Percentiles rank a stretch among this genome's conserved stretches.
Evolutionary conservation across 2,329 filamentous ascomycete genomes (phyloP).

Genomic region (Colletotrichum sidae): DNA sequence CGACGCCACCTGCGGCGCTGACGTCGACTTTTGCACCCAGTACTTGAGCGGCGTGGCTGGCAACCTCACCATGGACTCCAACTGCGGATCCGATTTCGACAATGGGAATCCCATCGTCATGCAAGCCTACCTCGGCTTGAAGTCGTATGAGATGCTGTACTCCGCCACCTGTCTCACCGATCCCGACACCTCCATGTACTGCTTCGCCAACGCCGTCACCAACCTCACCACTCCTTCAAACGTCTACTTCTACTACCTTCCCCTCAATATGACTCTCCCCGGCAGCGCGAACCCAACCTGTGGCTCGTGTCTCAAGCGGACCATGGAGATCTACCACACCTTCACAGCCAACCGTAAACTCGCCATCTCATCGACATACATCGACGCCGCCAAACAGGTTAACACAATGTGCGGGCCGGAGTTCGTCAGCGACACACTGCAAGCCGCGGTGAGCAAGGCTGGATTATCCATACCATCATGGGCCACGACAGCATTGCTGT

Average conservation of each 20-base stretch:
- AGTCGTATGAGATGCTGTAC: conserved; percentile 83
- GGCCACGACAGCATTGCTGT: conserved; percentile 11
- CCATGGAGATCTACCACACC: conserved; percentile 83
- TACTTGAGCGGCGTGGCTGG: conserved; percentile 74
- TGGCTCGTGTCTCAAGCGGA: conserved; percentile 79
- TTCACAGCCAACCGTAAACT: conserved; percentile 75
- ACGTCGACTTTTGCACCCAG: conserved; percentile 72
- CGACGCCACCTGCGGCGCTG: conserved; percentile 79
- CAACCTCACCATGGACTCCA: conserved; percentile 69
- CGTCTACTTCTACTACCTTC: conserved; percentile 86
- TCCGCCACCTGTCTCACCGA: conserved; percentile 83
- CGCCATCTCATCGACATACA: conserved; percentile 77
- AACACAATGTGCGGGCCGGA: conserved; percentile 72
- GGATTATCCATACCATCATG: conserved; percentile 36
- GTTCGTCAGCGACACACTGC: conserved; percentile 69
- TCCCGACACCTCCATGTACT: conserved; percentile 74
- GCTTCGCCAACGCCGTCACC: conserved; percentile 85
- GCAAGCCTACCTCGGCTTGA: conserved; percentile 80
- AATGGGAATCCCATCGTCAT: conserved; percentile 76
- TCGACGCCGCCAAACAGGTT: conserved; percentile 76
- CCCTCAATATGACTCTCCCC: conserved; percentile 79
- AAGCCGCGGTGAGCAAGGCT: conserved; percentile 46
- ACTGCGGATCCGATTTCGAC: conserved; percentile 79
- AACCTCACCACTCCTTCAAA: conserved; percentile 78
- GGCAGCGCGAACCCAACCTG: conserved; percentile 78